Conservation (phyloP, 2,329 filamentous ascomycete genomes). For the Colletotrichum sp. region DNA sequence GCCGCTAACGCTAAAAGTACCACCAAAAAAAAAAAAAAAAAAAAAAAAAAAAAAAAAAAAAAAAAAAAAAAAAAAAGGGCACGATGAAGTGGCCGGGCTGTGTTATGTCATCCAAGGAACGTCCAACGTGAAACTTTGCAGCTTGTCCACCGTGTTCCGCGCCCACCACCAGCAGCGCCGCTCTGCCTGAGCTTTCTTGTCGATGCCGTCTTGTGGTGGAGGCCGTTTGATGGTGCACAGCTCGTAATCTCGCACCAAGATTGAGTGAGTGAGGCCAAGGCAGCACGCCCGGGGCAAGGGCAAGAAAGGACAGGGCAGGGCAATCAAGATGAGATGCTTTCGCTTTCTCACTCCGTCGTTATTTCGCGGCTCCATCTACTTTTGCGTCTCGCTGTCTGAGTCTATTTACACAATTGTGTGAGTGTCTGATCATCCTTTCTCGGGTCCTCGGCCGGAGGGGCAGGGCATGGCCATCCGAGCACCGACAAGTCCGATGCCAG, state of each 20-base stretch:
- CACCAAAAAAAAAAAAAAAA: not conserved
- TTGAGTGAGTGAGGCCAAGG: not conserved
- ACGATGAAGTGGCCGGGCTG: not conserved
- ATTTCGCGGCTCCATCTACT: not conserved
- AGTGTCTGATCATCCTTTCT: not conserved
- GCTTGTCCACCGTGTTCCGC: not conserved
- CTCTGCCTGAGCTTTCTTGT: not conserved
- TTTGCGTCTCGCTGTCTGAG: not conserved
- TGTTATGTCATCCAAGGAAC: not conserved
- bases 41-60: not conserved
- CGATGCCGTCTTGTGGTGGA: not conserved
- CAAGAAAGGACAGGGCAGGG: not conserved
- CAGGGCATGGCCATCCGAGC: not conserved
- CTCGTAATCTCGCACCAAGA: constrained; percentile 12
- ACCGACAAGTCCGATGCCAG: not conserved
- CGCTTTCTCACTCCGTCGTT: not conserved
- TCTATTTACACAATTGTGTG: not conserved
- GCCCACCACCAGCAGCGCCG: not conserved
- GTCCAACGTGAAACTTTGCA: not conserved
- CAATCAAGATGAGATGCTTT: constrained; percentile 7
- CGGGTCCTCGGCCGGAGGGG: not conserved
- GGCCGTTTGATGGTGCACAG: not conserved
- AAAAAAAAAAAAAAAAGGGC: not conserved
- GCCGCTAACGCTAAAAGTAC: not conserved
- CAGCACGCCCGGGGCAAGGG: not conserved